A percentile compares a stretch with the other conserved stretches of the same genome.
These are phyloP conservation scores for Scytalidium sp. DNA, from an alignment of 2,329 filamentous ascomycete genomes.

Conservation along the genomic window DNA sequence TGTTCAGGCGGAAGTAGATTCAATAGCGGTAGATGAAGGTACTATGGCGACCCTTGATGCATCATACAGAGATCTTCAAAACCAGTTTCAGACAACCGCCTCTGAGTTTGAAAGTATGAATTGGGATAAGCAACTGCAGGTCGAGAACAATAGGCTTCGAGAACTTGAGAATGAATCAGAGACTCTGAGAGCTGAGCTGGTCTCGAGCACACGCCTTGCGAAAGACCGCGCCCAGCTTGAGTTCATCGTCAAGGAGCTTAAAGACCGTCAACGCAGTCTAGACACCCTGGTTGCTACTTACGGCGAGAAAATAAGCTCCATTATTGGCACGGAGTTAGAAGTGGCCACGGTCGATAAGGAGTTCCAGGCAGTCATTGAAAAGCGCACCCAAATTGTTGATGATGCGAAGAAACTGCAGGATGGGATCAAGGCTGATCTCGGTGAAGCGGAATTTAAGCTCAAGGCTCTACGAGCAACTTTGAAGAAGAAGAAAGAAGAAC, in stretches of 20 bases:
- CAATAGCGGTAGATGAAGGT: conserved; percentile 84
- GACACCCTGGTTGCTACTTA: conserved; percentile 76
- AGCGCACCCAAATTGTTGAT: conserved; percentile 54
- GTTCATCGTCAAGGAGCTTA: conserved; percentile 75
- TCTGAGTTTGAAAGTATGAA: conserved; percentile 60
- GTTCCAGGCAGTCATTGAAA: conserved; percentile 62
- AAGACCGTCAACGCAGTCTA: conserved; percentile 69
- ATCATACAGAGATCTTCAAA: conserved; percentile 66
- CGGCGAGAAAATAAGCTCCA: conserved; percentile 61
- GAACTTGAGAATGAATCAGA: conserved; percentile 70
- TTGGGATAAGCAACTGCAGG: conserved; percentile 69
- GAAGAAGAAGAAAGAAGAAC: conserved; percentile 61
- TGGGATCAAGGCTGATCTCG: conserved; percentile 65
- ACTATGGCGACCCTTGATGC: conserved; percentile 74
- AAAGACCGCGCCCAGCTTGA: conserved; percentile 82
- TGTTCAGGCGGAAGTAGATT: conserved; percentile 66
- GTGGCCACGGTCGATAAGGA: conserved; percentile 65
- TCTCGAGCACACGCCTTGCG: conserved; percentile 77
- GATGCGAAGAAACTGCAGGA: conserved; percentile 71
- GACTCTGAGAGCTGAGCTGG: conserved; percentile 73
- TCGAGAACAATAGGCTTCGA: conserved; percentile 62
- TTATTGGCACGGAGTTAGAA: conserved; percentile 67
- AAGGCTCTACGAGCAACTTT: conserved; percentile 62
- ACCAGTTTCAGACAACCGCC: conserved; percentile 58
- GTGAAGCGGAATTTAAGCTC: conserved; percentile 72